Evolutionary conservation across 345 rosid genomes (phyloP).

Genomic region (Eucalyptus cloeziana): DNA sequence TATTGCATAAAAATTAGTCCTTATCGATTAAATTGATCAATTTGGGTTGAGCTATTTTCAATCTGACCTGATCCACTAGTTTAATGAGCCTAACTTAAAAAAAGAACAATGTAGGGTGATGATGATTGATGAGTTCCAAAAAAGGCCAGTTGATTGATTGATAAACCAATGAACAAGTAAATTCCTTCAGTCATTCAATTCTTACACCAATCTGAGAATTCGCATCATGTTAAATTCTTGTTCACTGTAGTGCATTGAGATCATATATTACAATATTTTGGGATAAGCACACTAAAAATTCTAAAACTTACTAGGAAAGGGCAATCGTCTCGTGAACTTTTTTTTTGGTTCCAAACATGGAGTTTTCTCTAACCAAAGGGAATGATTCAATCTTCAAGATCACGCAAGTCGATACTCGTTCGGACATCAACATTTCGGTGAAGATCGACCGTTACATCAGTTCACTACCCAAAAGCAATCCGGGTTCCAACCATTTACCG

Average conservation of each 20-base stretch:
- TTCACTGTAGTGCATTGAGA: background rate
- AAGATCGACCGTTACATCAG: background rate
- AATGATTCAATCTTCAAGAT: background rate
- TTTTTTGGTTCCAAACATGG: background rate
- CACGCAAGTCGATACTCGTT: background rate
- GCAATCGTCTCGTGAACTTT: fast-evolving
- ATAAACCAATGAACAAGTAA: background rate
- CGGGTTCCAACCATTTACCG: background rate
- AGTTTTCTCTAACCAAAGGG: background rate
- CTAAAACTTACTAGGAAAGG: background rate
- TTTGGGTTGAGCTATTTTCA: background rate
- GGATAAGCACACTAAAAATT: fast-evolving
- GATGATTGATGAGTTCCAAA: background rate
- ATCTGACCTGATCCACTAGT: fast-evolving
- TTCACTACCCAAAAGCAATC: background rate
- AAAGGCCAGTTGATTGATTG: background rate
- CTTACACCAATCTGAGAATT: background rate
- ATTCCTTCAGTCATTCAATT: background rate
- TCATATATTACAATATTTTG: background rate
- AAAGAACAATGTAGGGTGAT: background rate
- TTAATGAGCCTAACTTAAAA: background rate
- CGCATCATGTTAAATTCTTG: background rate
- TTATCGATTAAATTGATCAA: background rate
- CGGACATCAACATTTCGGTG: background rate
- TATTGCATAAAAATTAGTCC: background rate